phyloP scores from a whole-genome alignment of 495 filamentous ascomycete genomes.

The Margaritispora aquatica region DNA sequence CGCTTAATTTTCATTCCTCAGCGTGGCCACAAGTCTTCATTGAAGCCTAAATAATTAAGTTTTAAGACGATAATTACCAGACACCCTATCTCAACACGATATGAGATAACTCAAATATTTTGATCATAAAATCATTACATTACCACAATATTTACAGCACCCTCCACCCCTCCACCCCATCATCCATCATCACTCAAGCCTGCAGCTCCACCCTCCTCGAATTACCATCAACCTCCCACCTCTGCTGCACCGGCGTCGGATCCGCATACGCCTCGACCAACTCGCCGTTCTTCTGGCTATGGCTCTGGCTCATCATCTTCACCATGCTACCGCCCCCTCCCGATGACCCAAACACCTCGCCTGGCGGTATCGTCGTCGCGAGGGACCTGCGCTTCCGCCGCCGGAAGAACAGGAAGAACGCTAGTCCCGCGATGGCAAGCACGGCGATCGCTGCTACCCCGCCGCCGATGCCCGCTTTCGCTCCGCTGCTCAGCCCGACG shows the following conservation, averaged over 20 bases:
- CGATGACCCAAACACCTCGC: too few species aligned
- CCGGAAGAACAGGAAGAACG: not conserved
- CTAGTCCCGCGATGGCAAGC: not conserved
- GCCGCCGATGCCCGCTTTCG: constrained; percentile 1
- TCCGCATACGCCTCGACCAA: not conserved
- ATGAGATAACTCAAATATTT: too few species aligned
- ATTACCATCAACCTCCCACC: not conserved
- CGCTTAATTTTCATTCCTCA: too few species aligned
- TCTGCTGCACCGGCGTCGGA: not conserved
- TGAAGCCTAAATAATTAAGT: too few species aligned
- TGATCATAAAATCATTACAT: not conserved
- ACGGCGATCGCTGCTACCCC: not conserved
- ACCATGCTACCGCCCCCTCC: too few species aligned
- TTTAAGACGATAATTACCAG: too few species aligned
- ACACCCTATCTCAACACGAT: too few species aligned
- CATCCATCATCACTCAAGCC: not conserved
- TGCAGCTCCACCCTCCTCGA: not conserved
- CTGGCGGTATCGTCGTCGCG: too few species aligned
- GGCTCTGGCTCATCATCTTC: too few species aligned
- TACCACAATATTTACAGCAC: not conserved
- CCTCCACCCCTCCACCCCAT: not conserved
- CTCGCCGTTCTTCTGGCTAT: not conserved
- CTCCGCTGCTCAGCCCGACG: too few species aligned
- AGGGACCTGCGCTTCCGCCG: not conserved
- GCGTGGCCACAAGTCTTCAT: too few species aligned